phyloP scores from a whole-genome alignment of 225 moss, liverwort and hornwort genomes.

The Physcomitrium patens region DNA sequence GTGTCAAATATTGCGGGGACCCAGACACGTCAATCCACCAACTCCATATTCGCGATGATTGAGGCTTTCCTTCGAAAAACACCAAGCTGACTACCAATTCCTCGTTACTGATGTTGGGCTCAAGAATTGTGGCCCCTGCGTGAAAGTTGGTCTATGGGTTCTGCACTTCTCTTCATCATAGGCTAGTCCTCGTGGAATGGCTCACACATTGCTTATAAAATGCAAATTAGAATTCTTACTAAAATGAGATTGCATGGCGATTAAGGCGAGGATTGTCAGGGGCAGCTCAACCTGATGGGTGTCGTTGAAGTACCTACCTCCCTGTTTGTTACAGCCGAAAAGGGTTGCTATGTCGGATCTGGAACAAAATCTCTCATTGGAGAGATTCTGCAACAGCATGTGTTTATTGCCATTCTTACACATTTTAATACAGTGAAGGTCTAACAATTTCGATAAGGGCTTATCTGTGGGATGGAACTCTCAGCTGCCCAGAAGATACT shows the following conservation, averaged over 20 bases:
- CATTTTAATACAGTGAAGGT: constrained; percentile 1
- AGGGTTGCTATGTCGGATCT: constrained; percentile 95
- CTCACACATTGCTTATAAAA: not conserved
- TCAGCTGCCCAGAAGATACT: constrained; percentile 2
- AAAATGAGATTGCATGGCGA: constrained; percentile 73
- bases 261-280: constrained; percentile 76
- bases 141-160: constrained; percentile 51
- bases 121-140: constrained; percentile 91
- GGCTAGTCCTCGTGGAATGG: not conserved
- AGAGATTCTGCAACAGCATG: constrained; percentile 80
- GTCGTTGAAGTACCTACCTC: constrained; percentile 94
- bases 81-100: constrained; percentile 70
- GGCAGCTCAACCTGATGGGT: constrained; percentile 65
- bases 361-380: constrained; percentile 92
- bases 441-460: not conserved
- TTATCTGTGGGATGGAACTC: not conserved
- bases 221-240: not conserved
- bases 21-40: constrained; percentile 76
- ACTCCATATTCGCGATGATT: constrained; percentile 56
- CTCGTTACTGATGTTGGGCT: constrained; percentile 86
- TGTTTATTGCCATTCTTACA: not conserved
- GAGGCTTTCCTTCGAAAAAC: constrained; percentile 63
- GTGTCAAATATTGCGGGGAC: constrained; percentile 91
- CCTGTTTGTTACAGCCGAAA: constrained; percentile 73
- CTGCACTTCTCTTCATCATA: not conserved